Base-by-base conservation (phyloP, 179 eudicot species). In the Beta corolliflora region DNA sequence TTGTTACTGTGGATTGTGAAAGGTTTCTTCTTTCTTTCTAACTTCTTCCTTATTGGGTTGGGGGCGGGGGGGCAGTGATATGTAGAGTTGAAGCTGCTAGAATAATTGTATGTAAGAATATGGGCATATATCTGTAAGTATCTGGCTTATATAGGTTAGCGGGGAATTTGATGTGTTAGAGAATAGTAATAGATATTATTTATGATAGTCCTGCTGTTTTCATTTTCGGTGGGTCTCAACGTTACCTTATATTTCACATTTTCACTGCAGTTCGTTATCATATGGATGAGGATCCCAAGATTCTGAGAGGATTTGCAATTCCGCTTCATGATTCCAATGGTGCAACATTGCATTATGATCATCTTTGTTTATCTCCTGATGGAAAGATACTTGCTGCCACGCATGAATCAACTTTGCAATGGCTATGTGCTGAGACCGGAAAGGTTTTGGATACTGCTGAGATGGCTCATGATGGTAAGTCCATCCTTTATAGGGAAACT, bases 221-320 rank as follows among this genome's bases (percentile, higher is more conserved):
- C 4, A 18, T 14, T 50, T 59, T 23, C 54, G 0, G 18, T 48
- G 3, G 45, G 77, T 41, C 9, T 66, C 74, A 31, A 83, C 15
- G 19, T 46, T 36, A 65, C 55, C 48, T 73, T 45, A 19, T 14
- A 19, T 59, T 79, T 41, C 80, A 6, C n/a, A 68, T 13, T 80
- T 73, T 85, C 73, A n/a, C 79, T 81, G 82, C 88, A 96, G 99
- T 97, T 81, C 92, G 98, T 76, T 94, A 94, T 85, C 99, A 93
- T 74, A 92, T 93, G 81, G 98, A 94, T 85, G 99, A 97, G 88
- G 99, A 97, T 79, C 98, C 99, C 70, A 97, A 97, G 88, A 91
- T 97, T 77, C 76, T 97, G 87, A 94, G 91, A 89, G 97, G 91
- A 86, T 90, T 92, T 78, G 92, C 98, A 45, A 93, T 94, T 77